Evolutionary conservation across 208 protist species (phyloP).

Genomic region (Wallacemonas rigidus): DNA sequence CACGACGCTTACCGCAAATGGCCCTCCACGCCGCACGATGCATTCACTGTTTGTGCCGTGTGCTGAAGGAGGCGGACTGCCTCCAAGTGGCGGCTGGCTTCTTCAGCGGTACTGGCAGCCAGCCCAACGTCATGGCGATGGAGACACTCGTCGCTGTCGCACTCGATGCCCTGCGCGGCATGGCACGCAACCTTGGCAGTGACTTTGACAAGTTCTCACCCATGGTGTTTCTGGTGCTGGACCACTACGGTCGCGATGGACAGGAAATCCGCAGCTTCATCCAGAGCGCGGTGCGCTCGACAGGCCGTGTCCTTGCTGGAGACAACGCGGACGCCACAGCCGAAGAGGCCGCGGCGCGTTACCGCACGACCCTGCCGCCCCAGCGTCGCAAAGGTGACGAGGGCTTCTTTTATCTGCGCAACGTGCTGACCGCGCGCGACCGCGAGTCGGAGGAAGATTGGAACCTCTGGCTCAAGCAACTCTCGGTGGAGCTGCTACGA

Average conservation of each 20-base stretch:
- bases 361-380: slow-evolving; percentile 31
- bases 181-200: slow-evolving; percentile 77
- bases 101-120: slow-evolving; percentile 15
- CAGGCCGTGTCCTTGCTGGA: slow-evolving; percentile 44
- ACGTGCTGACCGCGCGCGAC: slow-evolving; percentile 55
- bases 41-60: slow-evolving; percentile 79
- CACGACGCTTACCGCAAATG: slow-evolving; percentile 58
- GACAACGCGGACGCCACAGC: slow-evolving; percentile 21
- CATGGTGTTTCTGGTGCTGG: slow-evolving; percentile 73
- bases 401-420: slow-evolving; percentile 56
- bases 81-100: slow-evolving; percentile 13
- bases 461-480: slow-evolving; percentile 79
- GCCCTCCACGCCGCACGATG: slow-evolving; percentile 75
- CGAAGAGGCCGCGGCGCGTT: slow-evolving; percentile 36
- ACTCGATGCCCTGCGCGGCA: slow-evolving; percentile 59
- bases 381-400: slow-evolving; percentile 51
- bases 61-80: slow-evolving; percentile 68
- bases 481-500: slow-evolving; percentile 84
- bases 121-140: slow-evolving; percentile 21
- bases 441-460: slow-evolving; percentile 79
- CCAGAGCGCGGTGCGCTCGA: slow-evolving; percentile 35
- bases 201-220: slow-evolving; percentile 83
- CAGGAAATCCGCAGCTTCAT: slow-evolving; percentile 43
- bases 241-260: slow-evolving; percentile 57
- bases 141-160: slow-evolving; percentile 61